Conservation (phyloP, 768 basidiomycete species). For the Tricholoma furcatifolium region DNA sequence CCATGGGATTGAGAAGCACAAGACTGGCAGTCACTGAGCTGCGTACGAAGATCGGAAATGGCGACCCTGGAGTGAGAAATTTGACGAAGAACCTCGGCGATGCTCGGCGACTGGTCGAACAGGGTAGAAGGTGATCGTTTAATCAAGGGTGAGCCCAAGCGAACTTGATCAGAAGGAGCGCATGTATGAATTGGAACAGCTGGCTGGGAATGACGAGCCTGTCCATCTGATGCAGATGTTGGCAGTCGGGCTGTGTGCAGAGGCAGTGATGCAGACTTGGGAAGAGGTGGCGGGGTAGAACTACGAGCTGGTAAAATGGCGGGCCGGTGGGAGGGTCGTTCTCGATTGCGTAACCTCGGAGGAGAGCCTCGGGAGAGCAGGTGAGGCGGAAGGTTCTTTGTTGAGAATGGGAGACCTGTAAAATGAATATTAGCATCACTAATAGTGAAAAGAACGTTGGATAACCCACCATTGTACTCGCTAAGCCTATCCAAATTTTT, state of each 20-base stretch:
- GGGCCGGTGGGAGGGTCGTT: constrained; percentile 47
- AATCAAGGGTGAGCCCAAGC: constrained; percentile 27
- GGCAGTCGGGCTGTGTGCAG: constrained; percentile 60
- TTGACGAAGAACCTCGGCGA: constrained; percentile 74
- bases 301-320: constrained; percentile 46
- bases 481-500: constrained; percentile 71
- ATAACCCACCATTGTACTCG: constrained; percentile 58
- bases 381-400: constrained; percentile 44
- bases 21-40: constrained; percentile 62
- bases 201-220: constrained; percentile 25
- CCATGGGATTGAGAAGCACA: constrained; percentile 58
- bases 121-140: constrained; percentile 41
- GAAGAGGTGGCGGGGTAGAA: constrained; percentile 79
- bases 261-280: constrained; percentile 78
- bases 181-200: constrained; percentile 25
- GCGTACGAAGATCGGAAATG: constrained; percentile 65
- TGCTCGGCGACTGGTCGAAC: constrained; percentile 66
- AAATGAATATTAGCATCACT: constrained; percentile 11
- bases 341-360: constrained; percentile 57
- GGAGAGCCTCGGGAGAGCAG: constrained; percentile 46
- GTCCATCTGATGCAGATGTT: constrained; percentile 28
- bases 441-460: constrained; percentile 4
- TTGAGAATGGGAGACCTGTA: constrained; percentile 50
- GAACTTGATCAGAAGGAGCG: constrained; percentile 26
- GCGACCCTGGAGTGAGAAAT: constrained; percentile 62